Base-by-base conservation (phyloP, 2,329 filamentous ascomycete species). In the Fusarium bactridioides region DNA sequence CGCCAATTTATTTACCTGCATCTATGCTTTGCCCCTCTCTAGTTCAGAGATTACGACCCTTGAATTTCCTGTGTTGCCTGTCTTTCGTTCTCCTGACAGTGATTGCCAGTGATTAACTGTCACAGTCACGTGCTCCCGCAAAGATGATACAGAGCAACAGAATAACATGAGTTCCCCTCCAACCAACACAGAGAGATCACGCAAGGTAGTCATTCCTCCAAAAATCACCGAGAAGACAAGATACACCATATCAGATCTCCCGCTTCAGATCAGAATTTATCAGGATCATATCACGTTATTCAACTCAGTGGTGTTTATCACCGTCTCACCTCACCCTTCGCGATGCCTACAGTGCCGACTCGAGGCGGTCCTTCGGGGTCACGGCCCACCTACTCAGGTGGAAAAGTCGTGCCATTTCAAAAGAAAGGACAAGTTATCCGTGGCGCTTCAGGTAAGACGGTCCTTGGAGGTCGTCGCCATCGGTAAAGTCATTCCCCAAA, bases 361-460 rank as follows among this genome's bases (percentile, higher is more conserved):
- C 64, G 81, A 4, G 82, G 82, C 2, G 81, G 82, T 1, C 80
- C 80, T 5, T 62, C 64, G 18, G 64, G 50, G 7, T 31, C 64
- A 1, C 76, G 77, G 48, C 13, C 37, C 0, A 56, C 56, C 1
- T 45, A 41, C 16, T 16, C n/a, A 0, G 67, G 68, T 0, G 67
- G 68, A 1, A 72, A 64, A 4, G 61, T 69, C 7, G 23, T 53
- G 0, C 38, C 57, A 3, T 31, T 56, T 8, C 44, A 57, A 2
- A 53, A 48, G n/a, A 71, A 64, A 18, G 74, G 76, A 0, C 59
- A 35, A 27, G 58, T 0, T 1, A 9, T 27, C 9, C 55, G 55
- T 16, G 29, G 55, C 4, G 55, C 55, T 6, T 57, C 55, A 0
- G 77, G 77, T 0, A 79, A 74, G 73, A 44, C 73, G 21, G 54